Evolutionary conservation across 345 rosid genomes (phyloP).

Genomic region (Euphorbia peplus): DNA sequence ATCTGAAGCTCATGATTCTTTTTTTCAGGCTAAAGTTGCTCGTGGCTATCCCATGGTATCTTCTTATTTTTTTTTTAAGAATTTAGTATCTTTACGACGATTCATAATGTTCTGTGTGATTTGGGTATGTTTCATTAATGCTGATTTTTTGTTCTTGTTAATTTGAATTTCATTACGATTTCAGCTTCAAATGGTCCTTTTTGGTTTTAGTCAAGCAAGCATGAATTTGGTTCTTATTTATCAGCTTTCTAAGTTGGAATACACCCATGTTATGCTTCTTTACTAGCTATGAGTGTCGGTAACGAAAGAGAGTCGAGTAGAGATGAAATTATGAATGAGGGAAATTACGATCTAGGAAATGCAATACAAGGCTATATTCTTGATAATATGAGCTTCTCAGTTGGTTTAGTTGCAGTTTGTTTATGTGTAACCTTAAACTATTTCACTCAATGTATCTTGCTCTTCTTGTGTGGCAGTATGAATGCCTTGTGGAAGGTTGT

Average conservation of each 20-base stretch:
- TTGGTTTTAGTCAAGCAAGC: not conserved
- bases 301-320: not conserved
- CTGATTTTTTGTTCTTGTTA: not conserved
- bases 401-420: not conserved
- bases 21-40: conserved; percentile 93
- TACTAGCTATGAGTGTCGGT: not conserved
- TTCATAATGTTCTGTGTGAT: not conserved
- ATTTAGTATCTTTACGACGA: not conserved
- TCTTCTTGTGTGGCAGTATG: conserved; percentile 49
- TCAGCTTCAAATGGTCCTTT: not conserved
- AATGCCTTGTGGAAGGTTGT: conserved; percentile 92
- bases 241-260: not conserved
- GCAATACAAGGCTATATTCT: not conserved
- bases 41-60: conserved; percentile 82
- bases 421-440: not conserved
- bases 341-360: not conserved
- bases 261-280: not conserved
- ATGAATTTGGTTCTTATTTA: not conserved
- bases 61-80: not conserved
- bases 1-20: conserved; percentile 91
- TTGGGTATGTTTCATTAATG: not conserved
- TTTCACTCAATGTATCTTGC: conserved; percentile 6
- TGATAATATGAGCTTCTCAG: not conserved
- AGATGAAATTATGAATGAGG: not conserved
- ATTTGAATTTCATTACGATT: not conserved